Evolutionary conservation across 257 asterid species (phyloP).

Genomic region (Petunia secreta): DNA sequence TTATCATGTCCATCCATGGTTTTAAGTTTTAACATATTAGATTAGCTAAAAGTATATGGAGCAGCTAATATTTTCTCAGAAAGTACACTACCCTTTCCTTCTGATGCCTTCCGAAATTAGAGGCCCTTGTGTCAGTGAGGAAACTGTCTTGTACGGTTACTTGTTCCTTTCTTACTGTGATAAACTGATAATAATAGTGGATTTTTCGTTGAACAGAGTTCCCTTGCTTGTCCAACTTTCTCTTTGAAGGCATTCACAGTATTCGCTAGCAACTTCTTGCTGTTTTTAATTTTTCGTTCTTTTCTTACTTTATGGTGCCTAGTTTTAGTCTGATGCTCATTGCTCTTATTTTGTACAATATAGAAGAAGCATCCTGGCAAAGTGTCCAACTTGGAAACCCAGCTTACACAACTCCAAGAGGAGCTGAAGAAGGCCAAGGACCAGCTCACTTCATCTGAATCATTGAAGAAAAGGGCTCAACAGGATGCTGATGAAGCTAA

Average conservation of each 20-base stretch:
- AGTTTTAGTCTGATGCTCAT: background rate
- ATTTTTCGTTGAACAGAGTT: too few species aligned
- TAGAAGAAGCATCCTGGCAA: constrained; percentile 67
- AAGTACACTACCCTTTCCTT: background rate
- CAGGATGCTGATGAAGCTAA: constrained; percentile 76
- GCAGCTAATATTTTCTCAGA: background rate
- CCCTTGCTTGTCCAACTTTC: too few species aligned
- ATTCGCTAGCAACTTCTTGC: background rate
- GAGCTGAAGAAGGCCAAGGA: constrained; percentile 75
- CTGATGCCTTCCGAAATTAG: background rate
- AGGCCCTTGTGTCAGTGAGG: background rate
- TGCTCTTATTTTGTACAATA: background rate
- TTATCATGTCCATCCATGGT: background rate
- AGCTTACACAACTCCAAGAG: constrained; percentile 70
- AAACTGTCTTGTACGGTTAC: background rate
- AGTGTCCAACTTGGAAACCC: constrained; percentile 66
- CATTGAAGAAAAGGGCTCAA: constrained; percentile 64
- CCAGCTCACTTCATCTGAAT: constrained; percentile 70
- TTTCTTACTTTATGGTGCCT: background rate
- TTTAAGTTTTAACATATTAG: background rate
- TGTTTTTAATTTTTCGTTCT: background rate
- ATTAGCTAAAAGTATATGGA: background rate
- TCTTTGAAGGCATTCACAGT: background rate
- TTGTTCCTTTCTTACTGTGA: background rate
- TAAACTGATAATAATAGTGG: too few species aligned